Base-by-base conservation (phyloP, 495 filamentous ascomycete genomes). In the Neurospora sp. region DNA sequence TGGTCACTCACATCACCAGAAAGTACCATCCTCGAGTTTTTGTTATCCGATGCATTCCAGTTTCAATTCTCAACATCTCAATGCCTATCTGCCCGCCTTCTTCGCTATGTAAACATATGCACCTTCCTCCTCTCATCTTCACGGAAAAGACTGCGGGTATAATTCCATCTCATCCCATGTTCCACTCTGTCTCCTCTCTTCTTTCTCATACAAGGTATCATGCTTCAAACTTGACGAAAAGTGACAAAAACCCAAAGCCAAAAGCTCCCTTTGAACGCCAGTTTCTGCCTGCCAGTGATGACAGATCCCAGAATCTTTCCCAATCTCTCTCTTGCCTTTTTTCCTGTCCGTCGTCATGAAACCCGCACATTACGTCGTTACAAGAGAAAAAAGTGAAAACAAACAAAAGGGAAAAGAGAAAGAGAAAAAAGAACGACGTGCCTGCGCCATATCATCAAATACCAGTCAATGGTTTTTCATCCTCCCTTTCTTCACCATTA, bases 381-480 rank as follows among this genome's bases (percentile, higher is more conserved):
- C 54, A 72, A 72, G 70, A 54, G 31, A 70, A 46, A 73, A 39
- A 71, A 46, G 18, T n/a, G 16, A 41, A 41, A 73, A 73, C 16
- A 73, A 70, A 70, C 9, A 49, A 70, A 44, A 2, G 37, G 39
- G 20, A 37, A 73, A 49, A 23, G 5, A 38, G 14, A 2, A 60
- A 20, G 12, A n/a, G 6, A 69, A 41, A 42, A 42, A 27, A 42
- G 14, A 73, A 35, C 31, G 37, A 70, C 72, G 69, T 73, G 66
- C 72, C 54, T 66, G 54, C 54, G 54, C 54, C 54, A 66, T 31
- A 66, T 37, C 27, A 35, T 62, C 23, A 66, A 66, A 37, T 16
- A 66, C 54, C 54, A 66, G 54, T 35, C 27, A 18, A 66, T 66
- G 54, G 14, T 35, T 37, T 35, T 35, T 3, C 14, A 35, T 35